These are phyloP conservation scores for Amauroascus verrucosus DNA, from an alignment of 2,329 filamentous ascomycete genomes.

Conservation along the genomic window DNA sequence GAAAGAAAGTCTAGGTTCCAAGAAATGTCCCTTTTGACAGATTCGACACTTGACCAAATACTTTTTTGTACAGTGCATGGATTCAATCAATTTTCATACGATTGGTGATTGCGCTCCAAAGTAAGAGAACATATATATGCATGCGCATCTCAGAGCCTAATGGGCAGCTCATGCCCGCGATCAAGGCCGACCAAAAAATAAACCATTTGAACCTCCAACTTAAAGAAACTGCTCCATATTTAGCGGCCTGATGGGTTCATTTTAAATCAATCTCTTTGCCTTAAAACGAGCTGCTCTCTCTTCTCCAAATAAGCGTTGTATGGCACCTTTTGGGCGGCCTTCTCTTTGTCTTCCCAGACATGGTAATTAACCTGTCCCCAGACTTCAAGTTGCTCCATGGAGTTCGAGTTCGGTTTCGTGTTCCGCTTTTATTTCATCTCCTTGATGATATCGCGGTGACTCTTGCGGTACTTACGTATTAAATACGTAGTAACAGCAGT, in stretches of 20 bases:
- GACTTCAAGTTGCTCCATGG: conserved; percentile 22
- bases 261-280: conserved; percentile 11
- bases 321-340: conserved; percentile 20
- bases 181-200: too few species aligned
- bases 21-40: too few species aligned
- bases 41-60: too few species aligned
- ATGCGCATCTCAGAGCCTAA: too few species aligned
- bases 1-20: too few species aligned
- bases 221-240: not conserved
- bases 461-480: conserved; percentile 21
- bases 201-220: too few species aligned
- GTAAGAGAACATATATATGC: too few species aligned
- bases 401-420: conserved; percentile 21
- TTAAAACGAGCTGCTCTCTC: conserved; percentile 16
- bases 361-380: conserved; percentile 23
- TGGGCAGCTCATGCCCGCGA: too few species aligned
- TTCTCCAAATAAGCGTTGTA: conserved; percentile 22
- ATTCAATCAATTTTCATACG: too few species aligned
- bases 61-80: too few species aligned
- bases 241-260: not conserved
- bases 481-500: conserved; percentile 24
- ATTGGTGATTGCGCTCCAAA: too few species aligned
- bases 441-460: conserved; percentile 17
- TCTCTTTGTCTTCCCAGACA: conserved; percentile 22
- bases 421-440: conserved; percentile 22